Evolutionary conservation across 1,284 basidiomycete species (phyloP), one percentile per base, ranked within the genome.

Genomic region (Ganoderma multipileum): DNA sequence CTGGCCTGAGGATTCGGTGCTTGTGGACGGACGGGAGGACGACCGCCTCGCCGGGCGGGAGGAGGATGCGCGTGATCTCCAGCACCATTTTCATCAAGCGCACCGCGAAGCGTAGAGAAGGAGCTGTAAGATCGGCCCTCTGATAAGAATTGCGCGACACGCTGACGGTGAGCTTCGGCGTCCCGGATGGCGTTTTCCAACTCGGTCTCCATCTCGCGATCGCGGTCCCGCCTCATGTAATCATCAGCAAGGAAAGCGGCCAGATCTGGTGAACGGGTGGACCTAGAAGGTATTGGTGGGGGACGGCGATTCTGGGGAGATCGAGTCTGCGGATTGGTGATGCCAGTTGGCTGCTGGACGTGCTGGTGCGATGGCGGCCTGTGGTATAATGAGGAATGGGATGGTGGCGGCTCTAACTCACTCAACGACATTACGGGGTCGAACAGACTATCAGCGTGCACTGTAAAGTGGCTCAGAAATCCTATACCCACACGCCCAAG

Each of bases 71-170:
- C 20, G 20, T 12, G 30, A 16, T 54, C 65, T 3, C n/a, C 23
- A 11, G 54, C n/a, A 20, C 58, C 41, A 18, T 36, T 64, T 18
- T 72, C 71, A 54, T 67, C 71, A 59, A 72, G 59, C 1, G 71
- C 71, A 30, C 70, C 69, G 7, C 69, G 65, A 28, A 72, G 71
- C 16, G 67, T 68, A 7, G 71, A 72, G 30, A 69, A 72, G 26
- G 67, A 62, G 44, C 71, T 72, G 3, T 66, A 38, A 28, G 63
- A 9, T 52, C n/a, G 33, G n/a, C 47, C 44, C 30, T 63, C 61
- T 23, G 71, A 63, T 1, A 72, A 61, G 20, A 72, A 67, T 23
- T 67, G 63, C 1, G 52, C 68, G 14, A 69, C 38, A 6, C 69
- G 65, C 12, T 65, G 67, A 39, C 64, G 55, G 38, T 69, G 71